These are phyloP conservation scores for Candida piceae DNA, from an alignment of 805 yeast genomes.

Conservation along the genomic window DNA sequence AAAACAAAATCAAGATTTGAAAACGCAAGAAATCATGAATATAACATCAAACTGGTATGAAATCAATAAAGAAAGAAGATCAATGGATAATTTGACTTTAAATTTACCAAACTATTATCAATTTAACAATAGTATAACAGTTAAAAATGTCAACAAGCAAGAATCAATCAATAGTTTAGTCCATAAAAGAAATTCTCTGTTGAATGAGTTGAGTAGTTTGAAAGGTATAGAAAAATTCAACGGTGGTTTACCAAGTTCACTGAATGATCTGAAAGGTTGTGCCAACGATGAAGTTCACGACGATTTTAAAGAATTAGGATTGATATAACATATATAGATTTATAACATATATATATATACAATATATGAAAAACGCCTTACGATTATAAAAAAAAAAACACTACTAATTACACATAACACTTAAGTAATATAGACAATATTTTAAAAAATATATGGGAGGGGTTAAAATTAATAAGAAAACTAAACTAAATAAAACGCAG, in stretches of 20 bases:
- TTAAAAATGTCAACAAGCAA: constrained; percentile 19
- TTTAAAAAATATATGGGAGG: constrained; percentile 5
- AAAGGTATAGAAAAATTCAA: constrained; percentile 56
- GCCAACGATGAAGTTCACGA: constrained; percentile 66
- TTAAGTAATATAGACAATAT: background rate
- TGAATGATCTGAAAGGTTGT: constrained; percentile 55
- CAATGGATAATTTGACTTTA: constrained; percentile 62
- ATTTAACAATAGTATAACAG: constrained; percentile 23
- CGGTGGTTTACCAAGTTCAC: constrained; percentile 81
- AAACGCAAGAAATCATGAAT: constrained; percentile 56
- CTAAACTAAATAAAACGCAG: no score
- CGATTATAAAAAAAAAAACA: background rate
- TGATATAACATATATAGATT: no score
- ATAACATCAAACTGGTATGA: constrained; percentile 90
- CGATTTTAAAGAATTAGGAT: constrained; percentile 67
- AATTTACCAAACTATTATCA: constrained; percentile 43
- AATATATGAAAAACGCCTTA: no score
- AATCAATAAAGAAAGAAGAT: constrained; percentile 81
- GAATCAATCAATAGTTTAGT: constrained; percentile 41
- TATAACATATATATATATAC: no score
- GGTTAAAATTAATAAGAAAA: constrained; percentile 9
- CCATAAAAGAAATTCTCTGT: constrained; percentile 60
- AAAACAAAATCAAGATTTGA: constrained; percentile 62
- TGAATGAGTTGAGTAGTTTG: constrained; percentile 65
- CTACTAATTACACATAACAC: background rate